phyloP scores from a whole-genome alignment of 805 yeast genomes.

The Kluyveromyces wickerhamii region DNA sequence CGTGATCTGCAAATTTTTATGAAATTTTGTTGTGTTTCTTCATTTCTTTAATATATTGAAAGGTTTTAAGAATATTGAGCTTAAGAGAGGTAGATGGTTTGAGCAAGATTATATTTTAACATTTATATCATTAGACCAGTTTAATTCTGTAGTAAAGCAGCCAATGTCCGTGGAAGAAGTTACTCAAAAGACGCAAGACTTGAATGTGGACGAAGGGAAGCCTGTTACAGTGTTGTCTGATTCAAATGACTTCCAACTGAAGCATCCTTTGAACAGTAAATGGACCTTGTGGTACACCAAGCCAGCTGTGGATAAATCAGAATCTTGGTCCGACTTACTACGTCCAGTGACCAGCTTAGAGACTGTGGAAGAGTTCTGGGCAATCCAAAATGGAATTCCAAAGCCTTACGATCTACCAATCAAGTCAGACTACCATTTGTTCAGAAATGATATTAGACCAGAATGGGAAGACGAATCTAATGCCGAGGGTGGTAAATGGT shows the following conservation, averaged over 20 bases:
- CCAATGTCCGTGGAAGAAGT: constrained; percentile 32
- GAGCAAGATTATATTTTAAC: too few species aligned
- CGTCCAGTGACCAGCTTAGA: constrained; percentile 88
- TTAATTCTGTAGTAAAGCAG: background rate
- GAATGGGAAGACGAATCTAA: constrained; percentile 96
- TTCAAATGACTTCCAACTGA: constrained; percentile 28
- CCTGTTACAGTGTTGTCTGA: constrained; percentile 28
- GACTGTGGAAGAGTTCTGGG: constrained; percentile 99
- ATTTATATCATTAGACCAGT: too few species aligned
- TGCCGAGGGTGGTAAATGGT: constrained; percentile 91
- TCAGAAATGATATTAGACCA: constrained; percentile 89
- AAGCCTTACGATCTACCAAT: constrained; percentile 83
- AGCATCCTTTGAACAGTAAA: constrained; percentile 79
- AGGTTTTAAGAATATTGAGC: too few species aligned
- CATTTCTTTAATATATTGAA: too few species aligned
- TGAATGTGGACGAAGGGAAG: constrained; percentile 17
- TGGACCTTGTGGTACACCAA: constrained; percentile 98
- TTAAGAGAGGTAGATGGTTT: too few species aligned
- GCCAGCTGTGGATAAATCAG: constrained; percentile 71
- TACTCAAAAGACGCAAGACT: constrained; percentile 26
- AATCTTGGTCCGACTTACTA: constrained; percentile 86
- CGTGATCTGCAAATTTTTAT: constrained; percentile 1
- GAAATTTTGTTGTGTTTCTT: background rate
- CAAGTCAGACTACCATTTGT: constrained; percentile 90
- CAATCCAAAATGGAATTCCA: constrained; percentile 89